Conservation (phyloP, 768 basidiomycete genomes). For the Cyclocybe aegerita region DNA sequence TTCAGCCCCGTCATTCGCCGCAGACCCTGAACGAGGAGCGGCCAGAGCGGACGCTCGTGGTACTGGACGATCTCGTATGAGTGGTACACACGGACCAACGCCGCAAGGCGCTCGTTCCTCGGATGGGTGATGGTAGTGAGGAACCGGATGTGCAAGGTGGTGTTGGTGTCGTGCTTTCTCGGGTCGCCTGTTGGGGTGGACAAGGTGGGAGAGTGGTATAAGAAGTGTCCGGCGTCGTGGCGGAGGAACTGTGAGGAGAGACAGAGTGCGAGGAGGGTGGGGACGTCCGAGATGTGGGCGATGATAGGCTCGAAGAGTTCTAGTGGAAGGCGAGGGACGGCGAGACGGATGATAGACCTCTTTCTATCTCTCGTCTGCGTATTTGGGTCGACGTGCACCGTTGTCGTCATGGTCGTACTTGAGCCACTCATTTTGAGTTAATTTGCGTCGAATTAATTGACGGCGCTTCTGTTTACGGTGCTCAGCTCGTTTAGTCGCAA, state of each 20-base stretch:
- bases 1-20: slow-evolving; percentile 5
- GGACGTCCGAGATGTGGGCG: background rate
- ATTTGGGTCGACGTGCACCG: too few species aligned
- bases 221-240: slow-evolving; percentile 5
- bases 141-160: slow-evolving; percentile 9
- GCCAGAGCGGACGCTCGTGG: slow-evolving; percentile 8
- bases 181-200: background rate
- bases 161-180: background rate
- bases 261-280: slow-evolving; percentile 1
- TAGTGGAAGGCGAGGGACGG: slow-evolving; percentile 6
- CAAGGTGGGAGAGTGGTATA: slow-evolving; percentile 3
- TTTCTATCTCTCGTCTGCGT: too few species aligned
- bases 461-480: too few species aligned
- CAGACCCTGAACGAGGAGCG: slow-evolving; percentile 3
- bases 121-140: slow-evolving; percentile 5
- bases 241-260: slow-evolving; percentile 1
- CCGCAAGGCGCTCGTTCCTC: slow-evolving; percentile 3
- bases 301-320: slow-evolving; percentile 17
- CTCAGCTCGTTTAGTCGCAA: too few species aligned
- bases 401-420: background rate
- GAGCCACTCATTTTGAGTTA: too few species aligned
- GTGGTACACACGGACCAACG: slow-evolving; percentile 5
- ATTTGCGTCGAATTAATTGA: too few species aligned
- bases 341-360: too few species aligned
- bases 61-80: slow-evolving; percentile 8